Conservation (phyloP, 305 asterid genomes). For the Nicotiana rustica region DNA sequence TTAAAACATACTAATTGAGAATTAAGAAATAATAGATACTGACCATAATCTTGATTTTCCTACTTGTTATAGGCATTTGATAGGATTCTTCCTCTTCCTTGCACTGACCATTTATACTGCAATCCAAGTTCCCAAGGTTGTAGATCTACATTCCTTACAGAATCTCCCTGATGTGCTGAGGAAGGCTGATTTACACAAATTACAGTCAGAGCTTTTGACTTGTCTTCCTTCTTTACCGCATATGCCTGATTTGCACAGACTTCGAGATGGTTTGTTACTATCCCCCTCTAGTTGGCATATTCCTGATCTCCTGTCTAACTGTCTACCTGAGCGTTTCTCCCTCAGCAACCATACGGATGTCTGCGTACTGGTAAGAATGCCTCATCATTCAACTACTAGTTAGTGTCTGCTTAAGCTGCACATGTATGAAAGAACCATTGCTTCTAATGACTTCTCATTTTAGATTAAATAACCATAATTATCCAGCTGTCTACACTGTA, state of each 20-base stretch:
- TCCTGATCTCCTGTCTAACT: conserved; percentile 74
- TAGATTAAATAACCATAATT: not conserved
- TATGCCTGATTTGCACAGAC: conserved; percentile 75
- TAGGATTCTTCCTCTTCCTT: conserved; percentile 97
- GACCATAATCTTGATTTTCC: conserved; percentile 15
- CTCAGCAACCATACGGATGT: conserved; percentile 69
- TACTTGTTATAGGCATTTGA: conserved; percentile 82
- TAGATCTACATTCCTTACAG: conserved; percentile 67
- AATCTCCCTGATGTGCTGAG: conserved; percentile 71
- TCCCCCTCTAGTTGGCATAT: conserved; percentile 84
- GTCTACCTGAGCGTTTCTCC: conserved; percentile 81
- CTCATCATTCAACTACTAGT: not conserved
- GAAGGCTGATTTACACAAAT: conserved; percentile 79
- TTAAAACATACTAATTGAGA: not conserved
- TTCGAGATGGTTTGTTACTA: conserved; percentile 62
- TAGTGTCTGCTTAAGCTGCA: not conserved
- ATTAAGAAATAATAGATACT: not conserved
- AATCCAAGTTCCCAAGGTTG: conserved; percentile 70
- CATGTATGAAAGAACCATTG: not conserved
- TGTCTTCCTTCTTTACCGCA: conserved; percentile 84
- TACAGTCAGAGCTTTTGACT: conserved; percentile 65
- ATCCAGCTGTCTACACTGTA: not conserved
- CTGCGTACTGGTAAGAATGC: conserved; percentile 68
- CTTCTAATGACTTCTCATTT: not conserved
- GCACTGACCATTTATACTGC: conserved; percentile 91